Percentiles rank a stretch among this genome's conserved stretches.
Conservation (phyloP, 345 rosid genomes). For the Gossypium ekmanianum region DNA sequence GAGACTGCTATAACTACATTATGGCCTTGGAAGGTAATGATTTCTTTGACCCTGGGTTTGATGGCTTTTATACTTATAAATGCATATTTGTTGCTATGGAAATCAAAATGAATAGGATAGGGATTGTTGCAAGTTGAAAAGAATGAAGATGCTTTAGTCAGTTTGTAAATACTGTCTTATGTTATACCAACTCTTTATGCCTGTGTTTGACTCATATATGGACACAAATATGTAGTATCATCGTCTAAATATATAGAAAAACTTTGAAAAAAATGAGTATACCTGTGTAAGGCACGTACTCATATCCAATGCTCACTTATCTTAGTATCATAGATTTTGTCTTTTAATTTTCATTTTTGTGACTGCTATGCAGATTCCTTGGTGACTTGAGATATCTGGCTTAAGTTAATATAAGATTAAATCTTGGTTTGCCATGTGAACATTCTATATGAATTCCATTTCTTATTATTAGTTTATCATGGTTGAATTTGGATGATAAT, state of each 20-base stretch:
- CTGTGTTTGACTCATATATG: too few species aligned
- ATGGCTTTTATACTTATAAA: neutral
- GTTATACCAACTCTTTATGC: neutral
- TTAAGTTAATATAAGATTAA: neutral
- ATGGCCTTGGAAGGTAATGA: slow-evolving; percentile 23
- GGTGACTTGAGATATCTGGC: neutral
- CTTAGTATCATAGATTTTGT: neutral
- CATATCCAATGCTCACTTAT: neutral
- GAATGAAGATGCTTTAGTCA: neutral
- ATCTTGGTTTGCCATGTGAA: neutral
- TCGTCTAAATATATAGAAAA: neutral
- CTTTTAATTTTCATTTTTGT: neutral
- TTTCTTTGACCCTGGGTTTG: neutral
- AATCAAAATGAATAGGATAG: neutral
- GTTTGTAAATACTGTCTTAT: neutral
- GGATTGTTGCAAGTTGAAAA: slow-evolving; percentile 7
- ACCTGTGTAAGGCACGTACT: neutral
- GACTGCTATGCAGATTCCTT: neutral
- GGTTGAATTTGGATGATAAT: neutral
- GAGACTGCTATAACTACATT: slow-evolving; percentile 23
- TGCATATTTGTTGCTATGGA: neutral
- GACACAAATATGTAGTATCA: neutral
- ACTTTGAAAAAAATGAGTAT: neutral
- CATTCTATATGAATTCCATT: neutral
- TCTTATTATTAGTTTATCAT: neutral